These are phyloP conservation scores for Oenanthe javanica DNA, from an alignment of 140 eudicot species.

Conservation along the genomic window DNA sequence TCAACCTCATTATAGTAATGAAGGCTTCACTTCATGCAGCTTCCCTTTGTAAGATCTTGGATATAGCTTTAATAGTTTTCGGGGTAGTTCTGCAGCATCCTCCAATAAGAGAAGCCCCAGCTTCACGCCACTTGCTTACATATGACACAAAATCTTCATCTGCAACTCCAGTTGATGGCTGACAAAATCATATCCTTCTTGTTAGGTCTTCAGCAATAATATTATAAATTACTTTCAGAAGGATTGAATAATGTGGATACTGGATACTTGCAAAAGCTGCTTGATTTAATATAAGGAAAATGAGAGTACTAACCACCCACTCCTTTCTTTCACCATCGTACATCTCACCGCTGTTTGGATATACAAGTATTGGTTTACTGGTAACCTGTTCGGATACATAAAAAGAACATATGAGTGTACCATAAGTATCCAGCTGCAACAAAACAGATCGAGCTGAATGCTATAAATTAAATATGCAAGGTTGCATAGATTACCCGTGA, in stretches of 20 bases:
- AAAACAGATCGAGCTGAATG: neutral
- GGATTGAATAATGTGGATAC: neutral
- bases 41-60: slow-evolving; percentile 30
- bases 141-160: slow-evolving; percentile 76
- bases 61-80: slow-evolving; percentile 61
- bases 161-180: slow-evolving; percentile 51
- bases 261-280: neutral
- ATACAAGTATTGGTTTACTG: slow-evolving; percentile 59
- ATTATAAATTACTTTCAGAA: neutral
- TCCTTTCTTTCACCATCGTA: slow-evolving; percentile 59
- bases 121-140: slow-evolving; percentile 65
- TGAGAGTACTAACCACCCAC: slow-evolving; percentile 63
- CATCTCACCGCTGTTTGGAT: slow-evolving; percentile 84
- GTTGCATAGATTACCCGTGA: neutral
- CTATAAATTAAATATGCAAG: no score
- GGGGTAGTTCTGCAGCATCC: slow-evolving; percentile 95
- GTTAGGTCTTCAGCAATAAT: neutral
- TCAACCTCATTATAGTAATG: neutral
- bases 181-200: neutral
- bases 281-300: neutral
- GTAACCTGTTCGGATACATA: slow-evolving; percentile 45
- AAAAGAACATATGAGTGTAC: neutral
- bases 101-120: slow-evolving; percentile 77
- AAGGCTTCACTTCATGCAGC: neutral
- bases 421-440: neutral